These are phyloP conservation scores for Nymphaea thermarum DNA, from an alignment of 164 flowering plant genomes.

Conservation along the genomic window DNA sequence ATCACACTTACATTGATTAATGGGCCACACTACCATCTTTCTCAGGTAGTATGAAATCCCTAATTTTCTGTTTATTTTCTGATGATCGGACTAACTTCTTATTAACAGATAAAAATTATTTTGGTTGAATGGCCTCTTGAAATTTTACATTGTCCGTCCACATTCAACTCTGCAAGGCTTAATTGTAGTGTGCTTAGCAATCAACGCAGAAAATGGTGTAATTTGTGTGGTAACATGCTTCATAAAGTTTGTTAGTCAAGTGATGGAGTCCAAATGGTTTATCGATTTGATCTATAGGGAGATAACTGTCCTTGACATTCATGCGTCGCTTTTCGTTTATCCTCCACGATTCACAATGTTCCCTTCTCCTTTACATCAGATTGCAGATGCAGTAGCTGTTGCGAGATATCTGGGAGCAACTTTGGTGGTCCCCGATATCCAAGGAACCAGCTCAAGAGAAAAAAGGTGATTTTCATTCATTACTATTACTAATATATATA, in stretches of 20 bases:
- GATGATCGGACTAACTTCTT: neutral
- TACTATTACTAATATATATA: no score
- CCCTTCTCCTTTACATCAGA: constrained; percentile 23
- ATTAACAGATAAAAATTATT: no score
- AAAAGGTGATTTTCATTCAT: constrained; percentile 32
- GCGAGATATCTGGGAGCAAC: constrained; percentile 84
- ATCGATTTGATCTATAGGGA: no score
- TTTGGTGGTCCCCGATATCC: constrained; percentile 88
- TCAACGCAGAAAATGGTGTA: no score
- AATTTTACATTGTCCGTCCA: neutral
- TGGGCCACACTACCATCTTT: constrained; percentile 92
- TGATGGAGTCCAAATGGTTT: no score
- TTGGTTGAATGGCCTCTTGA: neutral
- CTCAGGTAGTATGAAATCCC: constrained; percentile 47
- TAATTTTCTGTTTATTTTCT: neutral
- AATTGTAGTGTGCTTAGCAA: no score
- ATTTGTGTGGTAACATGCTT: no score
- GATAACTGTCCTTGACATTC: no score
- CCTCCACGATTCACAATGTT: no score
- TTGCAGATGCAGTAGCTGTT: constrained; percentile 80
- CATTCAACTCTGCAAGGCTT: neutral
- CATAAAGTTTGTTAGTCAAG: no score
- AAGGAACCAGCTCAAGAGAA: constrained; percentile 67
- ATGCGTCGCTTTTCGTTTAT: no score
- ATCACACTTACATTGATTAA: constrained; percentile 70